A percentile compares a stretch with the other conserved stretches of the same genome.
These are phyloP conservation scores for Capsella bursapastoris DNA, from an alignment of 345 rosid species.

Conservation along the genomic window DNA sequence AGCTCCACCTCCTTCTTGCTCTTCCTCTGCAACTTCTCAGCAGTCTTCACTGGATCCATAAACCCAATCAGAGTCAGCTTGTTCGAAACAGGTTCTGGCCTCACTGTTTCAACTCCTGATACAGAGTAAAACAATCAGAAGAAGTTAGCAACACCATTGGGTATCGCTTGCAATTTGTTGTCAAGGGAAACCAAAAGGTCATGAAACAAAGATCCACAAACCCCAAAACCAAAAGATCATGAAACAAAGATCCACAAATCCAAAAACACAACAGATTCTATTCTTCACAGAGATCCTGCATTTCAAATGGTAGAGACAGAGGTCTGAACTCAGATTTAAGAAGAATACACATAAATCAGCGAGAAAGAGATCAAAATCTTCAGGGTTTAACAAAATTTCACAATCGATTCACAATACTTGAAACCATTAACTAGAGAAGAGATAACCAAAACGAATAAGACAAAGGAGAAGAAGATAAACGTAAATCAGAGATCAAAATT, in stretches of 20 bases:
- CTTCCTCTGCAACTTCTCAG: conserved; percentile 53
- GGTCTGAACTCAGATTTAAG: neutral
- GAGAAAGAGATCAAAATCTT: neutral
- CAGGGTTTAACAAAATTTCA: neutral
- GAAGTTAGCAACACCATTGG: too few relatives aligned
- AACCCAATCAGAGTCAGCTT: conserved; percentile 69
- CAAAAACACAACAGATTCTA: neutral
- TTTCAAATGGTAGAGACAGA: conserved; percentile 11
- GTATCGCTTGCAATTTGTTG: neutral
- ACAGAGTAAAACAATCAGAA: neutral
- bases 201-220: conserved; percentile 23
- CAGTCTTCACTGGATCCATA: conserved; percentile 62
- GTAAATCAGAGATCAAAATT: neutral
- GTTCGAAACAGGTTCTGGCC: conserved; percentile 54
- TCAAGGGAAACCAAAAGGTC: neutral
- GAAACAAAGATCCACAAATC: conserved; percentile 27
- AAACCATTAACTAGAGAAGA: neutral
- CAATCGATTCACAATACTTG: neutral
- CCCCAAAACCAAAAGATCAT: conserved; percentile 5
- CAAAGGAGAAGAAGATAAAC: neutral
- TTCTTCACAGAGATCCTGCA: neutral
- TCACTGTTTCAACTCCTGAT: conserved; percentile 57
- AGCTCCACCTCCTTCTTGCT: conserved; percentile 72
- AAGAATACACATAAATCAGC: neutral
- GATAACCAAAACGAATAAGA: neutral